phyloP scores from a whole-genome alignment of 2,329 filamentous ascomycete species.

The Penicillium sclerotigenum region DNA sequence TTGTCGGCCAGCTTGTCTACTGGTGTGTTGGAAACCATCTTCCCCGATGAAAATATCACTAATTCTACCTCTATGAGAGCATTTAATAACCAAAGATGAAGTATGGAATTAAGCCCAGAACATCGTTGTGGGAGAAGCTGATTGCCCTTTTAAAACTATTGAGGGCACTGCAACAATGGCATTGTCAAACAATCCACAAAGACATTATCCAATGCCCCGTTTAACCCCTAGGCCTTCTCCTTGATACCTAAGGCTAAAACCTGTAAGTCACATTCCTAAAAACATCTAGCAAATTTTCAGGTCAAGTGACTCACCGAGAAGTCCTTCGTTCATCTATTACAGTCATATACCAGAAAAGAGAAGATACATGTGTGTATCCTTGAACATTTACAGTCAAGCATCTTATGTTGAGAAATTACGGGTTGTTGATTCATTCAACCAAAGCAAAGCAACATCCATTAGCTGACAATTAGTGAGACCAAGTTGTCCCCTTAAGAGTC shows the following conservation, averaged over 20 bases:
- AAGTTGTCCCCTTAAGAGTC: neutral
- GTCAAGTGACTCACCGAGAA: neutral
- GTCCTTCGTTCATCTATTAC: neutral
- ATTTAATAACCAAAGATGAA: neutral
- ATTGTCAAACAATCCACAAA: conserved; percentile 2
- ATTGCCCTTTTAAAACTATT: neutral
- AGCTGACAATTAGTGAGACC: neutral
- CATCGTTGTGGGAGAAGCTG: neutral
- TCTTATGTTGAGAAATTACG: neutral
- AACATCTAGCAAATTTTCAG: neutral
- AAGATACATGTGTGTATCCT: neutral
- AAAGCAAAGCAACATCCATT: neutral
- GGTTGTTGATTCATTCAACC: neutral
- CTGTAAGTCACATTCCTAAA: neutral
- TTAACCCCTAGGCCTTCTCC: neutral
- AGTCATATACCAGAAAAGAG: neutral
- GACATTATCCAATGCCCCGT: neutral
- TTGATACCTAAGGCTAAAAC: neutral
- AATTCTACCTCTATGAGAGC: neutral
- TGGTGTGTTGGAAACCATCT: neutral
- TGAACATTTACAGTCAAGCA: neutral
- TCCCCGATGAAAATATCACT: neutral
- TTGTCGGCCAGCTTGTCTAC: conserved; percentile 1
- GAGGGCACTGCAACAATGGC: neutral
- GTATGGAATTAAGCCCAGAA: neutral